A percentile compares a stretch with the other conserved stretches of the same genome.
These are phyloP conservation scores for Cenchrus americanus DNA, from an alignment of 176 grass and related monocot genomes.

Conservation along the genomic window DNA sequence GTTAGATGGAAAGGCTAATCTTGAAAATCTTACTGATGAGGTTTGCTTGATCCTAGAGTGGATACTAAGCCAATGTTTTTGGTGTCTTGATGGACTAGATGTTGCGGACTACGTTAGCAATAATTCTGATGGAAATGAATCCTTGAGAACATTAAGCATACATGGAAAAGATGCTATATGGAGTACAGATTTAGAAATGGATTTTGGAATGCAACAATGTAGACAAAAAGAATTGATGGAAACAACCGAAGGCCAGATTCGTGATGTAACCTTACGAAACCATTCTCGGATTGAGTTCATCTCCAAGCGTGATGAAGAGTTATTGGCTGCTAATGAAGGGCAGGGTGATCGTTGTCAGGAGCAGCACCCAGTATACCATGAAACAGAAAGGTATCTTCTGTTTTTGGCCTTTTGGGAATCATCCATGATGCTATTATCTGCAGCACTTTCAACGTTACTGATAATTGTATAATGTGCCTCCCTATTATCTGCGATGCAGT, in stretches of 20 bases:
- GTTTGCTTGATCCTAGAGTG: constrained; percentile 52
- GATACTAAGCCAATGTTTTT: constrained; percentile 48
- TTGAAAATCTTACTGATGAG: constrained; percentile 42
- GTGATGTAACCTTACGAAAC: not conserved
- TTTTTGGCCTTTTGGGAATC: not conserved
- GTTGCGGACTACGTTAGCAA: constrained; percentile 37
- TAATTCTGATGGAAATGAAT: constrained; percentile 42
- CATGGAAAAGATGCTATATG: constrained; percentile 13
- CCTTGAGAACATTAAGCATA: constrained; percentile 19
- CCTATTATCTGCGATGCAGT: constrained; percentile 51
- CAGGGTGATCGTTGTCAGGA: constrained; percentile 27
- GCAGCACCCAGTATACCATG: constrained; percentile 24
- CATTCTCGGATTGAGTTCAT: constrained; percentile 22
- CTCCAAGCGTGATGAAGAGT: constrained; percentile 26
- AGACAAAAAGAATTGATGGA: constrained; percentile 11
- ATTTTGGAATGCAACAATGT: not conserved
- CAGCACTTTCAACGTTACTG: not conserved
- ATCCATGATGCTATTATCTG: not conserved
- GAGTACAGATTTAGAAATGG: constrained; percentile 11
- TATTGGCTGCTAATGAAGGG: constrained; percentile 4
- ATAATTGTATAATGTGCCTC: not conserved
- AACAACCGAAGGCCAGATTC: constrained; percentile 9
- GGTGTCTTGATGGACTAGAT: constrained; percentile 39
- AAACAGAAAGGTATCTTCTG: constrained; percentile 39
- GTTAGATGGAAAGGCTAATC: constrained; percentile 48